phyloP scores from a whole-genome alignment of 202 grass and related monocot species.

The Dendrocalamus latiflorus region DNA sequence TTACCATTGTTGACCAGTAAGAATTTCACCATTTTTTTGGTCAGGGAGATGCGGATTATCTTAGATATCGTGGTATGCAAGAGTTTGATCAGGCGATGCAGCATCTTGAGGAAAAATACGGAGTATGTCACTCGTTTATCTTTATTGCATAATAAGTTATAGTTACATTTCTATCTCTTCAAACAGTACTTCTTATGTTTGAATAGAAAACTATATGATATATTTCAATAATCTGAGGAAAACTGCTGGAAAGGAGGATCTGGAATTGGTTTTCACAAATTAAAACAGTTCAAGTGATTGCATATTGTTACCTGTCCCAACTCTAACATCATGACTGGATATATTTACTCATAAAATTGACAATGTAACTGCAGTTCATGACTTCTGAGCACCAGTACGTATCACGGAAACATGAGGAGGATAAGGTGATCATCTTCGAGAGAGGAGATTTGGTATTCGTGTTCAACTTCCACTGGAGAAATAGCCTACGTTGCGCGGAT shows the following conservation, averaged over 20 bases:
- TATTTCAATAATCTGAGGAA: too few species aligned
- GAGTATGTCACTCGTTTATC: slow-evolving; percentile 42
- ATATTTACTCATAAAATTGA: slow-evolving; percentile 32
- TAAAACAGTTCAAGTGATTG: background rate
- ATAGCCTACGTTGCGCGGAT: too few species aligned
- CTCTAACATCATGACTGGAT: background rate
- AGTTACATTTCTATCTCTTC: background rate
- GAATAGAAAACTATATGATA: background rate
- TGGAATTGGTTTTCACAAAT: background rate
- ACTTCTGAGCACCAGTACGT: slow-evolving; percentile 86
- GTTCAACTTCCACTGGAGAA: slow-evolving; percentile 97
- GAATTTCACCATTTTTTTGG: background rate
- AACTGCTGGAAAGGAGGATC: too few species aligned
- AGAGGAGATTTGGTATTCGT: slow-evolving; percentile 88
- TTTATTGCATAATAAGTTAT: background rate
- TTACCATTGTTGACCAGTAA: background rate
- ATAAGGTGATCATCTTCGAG: slow-evolving; percentile 90
- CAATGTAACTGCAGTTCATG: slow-evolving; percentile 79
- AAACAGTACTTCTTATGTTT: background rate
- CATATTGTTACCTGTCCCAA: background rate
- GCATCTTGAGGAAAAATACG: slow-evolving; percentile 84
- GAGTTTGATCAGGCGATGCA: slow-evolving; percentile 95
- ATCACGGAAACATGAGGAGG: slow-evolving; percentile 88
- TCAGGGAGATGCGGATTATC: slow-evolving; percentile 92
- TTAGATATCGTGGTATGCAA: slow-evolving; percentile 86